Conservation (phyloP, 768 basidiomycete genomes). For the Tulasnella sp. region DNA sequence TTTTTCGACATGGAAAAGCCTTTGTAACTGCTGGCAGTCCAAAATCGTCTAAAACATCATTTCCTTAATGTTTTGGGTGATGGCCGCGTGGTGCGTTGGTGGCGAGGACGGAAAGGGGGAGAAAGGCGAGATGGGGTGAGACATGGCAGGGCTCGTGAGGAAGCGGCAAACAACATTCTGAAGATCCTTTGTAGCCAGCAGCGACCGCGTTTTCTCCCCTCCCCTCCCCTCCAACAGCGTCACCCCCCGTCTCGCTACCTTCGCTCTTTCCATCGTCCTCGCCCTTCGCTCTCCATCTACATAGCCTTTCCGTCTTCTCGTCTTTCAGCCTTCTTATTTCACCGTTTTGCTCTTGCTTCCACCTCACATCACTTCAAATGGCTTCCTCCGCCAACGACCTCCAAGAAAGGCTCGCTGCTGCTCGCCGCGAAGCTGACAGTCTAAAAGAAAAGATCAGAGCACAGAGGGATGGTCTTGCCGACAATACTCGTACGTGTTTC, state of each 20-base stretch:
- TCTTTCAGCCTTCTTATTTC: neutral
- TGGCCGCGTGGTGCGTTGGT: neutral
- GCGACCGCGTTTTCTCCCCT: neutral
- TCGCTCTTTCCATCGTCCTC: neutral
- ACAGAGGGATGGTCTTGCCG: slow-evolving; percentile 93
- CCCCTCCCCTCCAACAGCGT: neutral
- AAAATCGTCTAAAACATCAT: neutral
- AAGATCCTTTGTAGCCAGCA: neutral
- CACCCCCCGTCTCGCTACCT: neutral
- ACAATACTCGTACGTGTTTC: slow-evolving; percentile 76
- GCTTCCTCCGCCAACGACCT: slow-evolving; percentile 4
- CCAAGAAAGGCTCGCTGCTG: slow-evolving; percentile 66
- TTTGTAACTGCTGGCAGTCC: too few relatives aligned
- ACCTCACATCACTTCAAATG: neutral
- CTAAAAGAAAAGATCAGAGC: slow-evolving; percentile 98
- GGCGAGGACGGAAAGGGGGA: neutral
- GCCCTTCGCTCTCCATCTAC: neutral
- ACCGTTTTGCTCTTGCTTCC: neutral
- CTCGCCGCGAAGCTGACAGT: slow-evolving; percentile 90
- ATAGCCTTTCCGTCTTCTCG: neutral
- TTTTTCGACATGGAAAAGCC: too few relatives aligned
- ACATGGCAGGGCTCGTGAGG: neutral
- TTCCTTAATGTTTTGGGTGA: too few relatives aligned
- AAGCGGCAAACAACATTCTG: neutral
- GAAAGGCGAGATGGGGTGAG: neutral